Percentiles rank a stretch among this genome's conserved stretches.
phyloP scores from a whole-genome alignment of 2,329 filamentous ascomycete genomes.

The Diaporthe vexans region DNA sequence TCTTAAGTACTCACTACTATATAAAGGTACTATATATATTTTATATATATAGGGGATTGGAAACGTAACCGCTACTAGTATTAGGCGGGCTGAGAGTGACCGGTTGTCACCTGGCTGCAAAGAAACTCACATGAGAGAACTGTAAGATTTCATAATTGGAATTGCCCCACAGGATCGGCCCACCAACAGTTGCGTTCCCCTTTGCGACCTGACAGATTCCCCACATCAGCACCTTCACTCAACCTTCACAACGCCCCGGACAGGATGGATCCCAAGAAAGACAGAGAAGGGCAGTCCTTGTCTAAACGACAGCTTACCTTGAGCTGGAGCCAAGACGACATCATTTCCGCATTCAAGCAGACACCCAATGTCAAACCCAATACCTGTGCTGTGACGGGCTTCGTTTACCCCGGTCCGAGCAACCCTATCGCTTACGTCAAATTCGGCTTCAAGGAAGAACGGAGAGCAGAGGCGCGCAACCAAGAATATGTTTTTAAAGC shows the following conservation, averaged over 20 bases:
- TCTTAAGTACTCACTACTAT: no score
- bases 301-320: conserved; percentile 2
- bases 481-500: background rate
- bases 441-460: background rate
- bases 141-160: no score
- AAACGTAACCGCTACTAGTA: no score
- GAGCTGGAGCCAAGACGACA: background rate
- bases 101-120: no score
- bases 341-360: conserved; percentile 5
- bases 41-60: no score
- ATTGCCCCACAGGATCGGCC: no score
- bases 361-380: background rate
- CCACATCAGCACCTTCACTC: no score
- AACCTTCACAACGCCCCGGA: background rate
- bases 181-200: no score
- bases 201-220: no score
- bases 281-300: background rate
- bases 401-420: background rate
- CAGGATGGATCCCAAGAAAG: background rate
- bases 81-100: no score
- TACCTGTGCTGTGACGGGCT: conserved; percentile 12
- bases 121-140: no score
- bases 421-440: conserved; percentile 5
- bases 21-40: no score
- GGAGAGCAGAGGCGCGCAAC: background rate